Evolutionary conservation across 441 rosid species (phyloP).

Genomic region (Sinapis alba): DNA sequence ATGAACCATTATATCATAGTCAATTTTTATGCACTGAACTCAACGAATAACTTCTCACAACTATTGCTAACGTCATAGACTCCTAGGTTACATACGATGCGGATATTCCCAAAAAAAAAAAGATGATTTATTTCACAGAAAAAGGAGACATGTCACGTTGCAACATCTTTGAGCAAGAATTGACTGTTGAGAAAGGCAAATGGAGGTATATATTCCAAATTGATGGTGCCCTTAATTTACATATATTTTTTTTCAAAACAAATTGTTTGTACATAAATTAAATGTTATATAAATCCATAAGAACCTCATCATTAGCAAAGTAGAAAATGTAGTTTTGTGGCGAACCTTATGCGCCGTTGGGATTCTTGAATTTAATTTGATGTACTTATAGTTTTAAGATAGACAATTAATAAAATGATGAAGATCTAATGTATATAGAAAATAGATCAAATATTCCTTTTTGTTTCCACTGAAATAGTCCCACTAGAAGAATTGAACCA

Average conservation of each 20-base stretch:
- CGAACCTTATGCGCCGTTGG: conserved; percentile 60
- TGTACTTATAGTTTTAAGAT: conserved; percentile 20
- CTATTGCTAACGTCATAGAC: conserved; percentile 37
- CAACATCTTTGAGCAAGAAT: conserved; percentile 40
- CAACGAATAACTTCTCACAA: conserved; percentile 23
- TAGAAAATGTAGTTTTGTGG: conserved; percentile 66
- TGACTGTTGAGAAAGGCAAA: conserved; percentile 43
- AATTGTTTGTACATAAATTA: not conserved
- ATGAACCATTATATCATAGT: not conserved
- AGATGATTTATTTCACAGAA: not conserved
- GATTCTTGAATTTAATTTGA: conserved; percentile 47
- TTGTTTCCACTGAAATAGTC: conserved; percentile 16
- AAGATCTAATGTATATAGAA: conserved; percentile 15
- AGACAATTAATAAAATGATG: conserved; percentile 1
- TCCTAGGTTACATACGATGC: conserved; percentile 35
- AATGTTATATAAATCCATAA: conserved; percentile 40
- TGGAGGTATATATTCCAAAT: conserved; percentile 58
- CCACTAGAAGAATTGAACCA: not conserved
- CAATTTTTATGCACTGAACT: not conserved
- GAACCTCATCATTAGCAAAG: conserved; percentile 63
- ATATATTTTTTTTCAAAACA: conserved; percentile 1
- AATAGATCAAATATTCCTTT: not conserved
- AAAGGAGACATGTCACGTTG: conserved; percentile 46
- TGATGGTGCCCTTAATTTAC: conserved; percentile 53
- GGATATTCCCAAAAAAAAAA: conserved; percentile 31